These are phyloP conservation scores for Yamadazyma sp. DNA, from an alignment of 1,139 yeast genomes.

Conservation along the genomic window DNA sequence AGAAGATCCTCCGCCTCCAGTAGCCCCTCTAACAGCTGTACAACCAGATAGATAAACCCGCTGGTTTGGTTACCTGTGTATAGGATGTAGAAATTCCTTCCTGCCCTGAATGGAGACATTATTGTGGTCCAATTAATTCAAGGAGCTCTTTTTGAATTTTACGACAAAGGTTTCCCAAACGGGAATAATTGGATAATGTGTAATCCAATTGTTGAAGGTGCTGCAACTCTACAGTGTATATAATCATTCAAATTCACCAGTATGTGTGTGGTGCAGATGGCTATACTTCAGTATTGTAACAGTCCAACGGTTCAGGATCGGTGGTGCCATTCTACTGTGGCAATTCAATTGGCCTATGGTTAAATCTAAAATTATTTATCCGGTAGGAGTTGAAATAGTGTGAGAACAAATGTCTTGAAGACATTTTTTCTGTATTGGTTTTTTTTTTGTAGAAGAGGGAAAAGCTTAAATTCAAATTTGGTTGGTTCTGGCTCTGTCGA, in stretches of 20 bases:
- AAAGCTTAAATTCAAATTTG: not conserved
- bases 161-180: slow-evolving; percentile 1
- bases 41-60: too few species aligned
- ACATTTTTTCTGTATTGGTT: not conserved
- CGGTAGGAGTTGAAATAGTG: slow-evolving; percentile 2
- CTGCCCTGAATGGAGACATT: not conserved
- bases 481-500: not conserved
- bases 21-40: too few species aligned
- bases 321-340: not conserved
- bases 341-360: too few species aligned
- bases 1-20: too few species aligned
- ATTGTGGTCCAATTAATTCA: not conserved
- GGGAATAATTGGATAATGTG: not conserved
- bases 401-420: not conserved
- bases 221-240: not conserved
- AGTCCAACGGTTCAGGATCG: too few species aligned
- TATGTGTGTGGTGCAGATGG: not conserved
- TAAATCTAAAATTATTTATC: not conserved
- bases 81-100: too few species aligned
- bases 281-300: too few species aligned
- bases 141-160: not conserved
- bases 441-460: not conserved
- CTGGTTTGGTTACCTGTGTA: too few species aligned
- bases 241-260: not conserved
- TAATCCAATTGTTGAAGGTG: not conserved